Base-by-base conservation (phyloP, 306 rosid species). In the Cicer chorassanicum region DNA sequence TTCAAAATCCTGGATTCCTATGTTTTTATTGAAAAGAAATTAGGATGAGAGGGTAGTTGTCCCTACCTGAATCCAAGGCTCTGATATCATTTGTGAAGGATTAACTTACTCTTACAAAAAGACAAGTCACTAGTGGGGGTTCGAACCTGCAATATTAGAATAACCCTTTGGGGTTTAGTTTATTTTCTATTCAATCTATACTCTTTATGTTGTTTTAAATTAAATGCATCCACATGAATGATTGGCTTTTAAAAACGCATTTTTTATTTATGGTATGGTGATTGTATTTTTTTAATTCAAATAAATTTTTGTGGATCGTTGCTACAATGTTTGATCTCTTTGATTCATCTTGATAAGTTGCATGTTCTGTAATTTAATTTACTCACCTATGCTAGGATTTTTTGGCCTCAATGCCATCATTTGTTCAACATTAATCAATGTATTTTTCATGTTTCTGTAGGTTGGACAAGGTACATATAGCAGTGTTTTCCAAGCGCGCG, bases 401-500 rank as follows among this genome's bases (percentile, higher is more conserved):
- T 34, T 62, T 80, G 70, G 69, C 39, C 73, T 21, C 18, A 40
- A 39, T 43, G 61, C 10, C 54, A 76, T 45, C 34, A 11, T 77
- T 66, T 54, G 56, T 14, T 60, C n/a, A 44, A 11, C 63, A 6
- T 55, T 21, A 68, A 49, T 78, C 59, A 54, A 16, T 34, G 9
- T 34, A 60, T 60, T 34, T 60, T 24, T 24, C 34, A 34, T 60
- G 42, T 36, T 6, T 60, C 44, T 34, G 70, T 75, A 94, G 97
- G 86, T 92, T 75, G 97, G 99, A 65, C 98, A 95, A 84, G 99
- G 99, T 44, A 92, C 99, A 41, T 95, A 95, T 81, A 95, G 99
- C 86, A 92, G 88, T 75, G 99, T 95, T 60, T 95, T 92, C 80
- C 78, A 86, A 63, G 99, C 97, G n/a, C 89, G 93, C 1, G 87